Conservation (phyloP, 1,284 basidiomycete species). For the Naganishia sp. region DNA sequence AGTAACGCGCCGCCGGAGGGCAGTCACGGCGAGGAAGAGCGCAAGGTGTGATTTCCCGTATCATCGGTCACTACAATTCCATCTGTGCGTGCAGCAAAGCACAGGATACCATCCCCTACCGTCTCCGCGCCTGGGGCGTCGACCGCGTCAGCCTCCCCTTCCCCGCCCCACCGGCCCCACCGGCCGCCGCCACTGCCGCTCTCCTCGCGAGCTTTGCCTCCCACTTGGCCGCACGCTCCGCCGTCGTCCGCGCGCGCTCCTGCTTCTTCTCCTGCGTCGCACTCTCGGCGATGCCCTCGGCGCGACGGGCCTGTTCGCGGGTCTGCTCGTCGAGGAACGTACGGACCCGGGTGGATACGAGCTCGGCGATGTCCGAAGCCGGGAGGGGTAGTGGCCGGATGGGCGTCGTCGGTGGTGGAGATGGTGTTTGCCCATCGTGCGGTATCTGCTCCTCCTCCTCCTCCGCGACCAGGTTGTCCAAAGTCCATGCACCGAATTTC, state of each 20-base stretch:
- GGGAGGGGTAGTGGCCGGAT: not conserved
- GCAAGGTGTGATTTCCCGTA: constrained; percentile 4
- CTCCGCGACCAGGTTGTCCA: constrained; percentile 52
- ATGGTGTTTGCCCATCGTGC: not conserved
- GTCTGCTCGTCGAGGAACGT: constrained; percentile 24
- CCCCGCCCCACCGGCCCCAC: too few relatives aligned
- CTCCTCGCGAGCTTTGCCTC: constrained; percentile 21
- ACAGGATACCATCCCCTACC: not conserved
- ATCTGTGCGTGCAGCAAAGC: too few relatives aligned
- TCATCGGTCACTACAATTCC: not conserved
- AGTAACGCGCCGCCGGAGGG: not conserved
- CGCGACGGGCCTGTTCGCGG: constrained; percentile 11
- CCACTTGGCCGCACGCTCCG: constrained; percentile 30
- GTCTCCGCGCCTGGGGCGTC: not conserved
- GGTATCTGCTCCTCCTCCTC: not conserved
- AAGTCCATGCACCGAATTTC: constrained; percentile 59
- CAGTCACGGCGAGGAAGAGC: not conserved
- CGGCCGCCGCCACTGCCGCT: not conserved
- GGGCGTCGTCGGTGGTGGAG: too few relatives aligned
- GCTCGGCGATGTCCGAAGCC: not conserved
- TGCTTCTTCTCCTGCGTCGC: constrained; percentile 32
- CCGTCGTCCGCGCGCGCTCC: constrained; percentile 10
- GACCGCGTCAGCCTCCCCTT: constrained; percentile 8
- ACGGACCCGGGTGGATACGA: constrained; percentile 16
- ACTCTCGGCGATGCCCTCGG: constrained; percentile 31